Conservation (phyloP, 2,329 filamentous ascomycete genomes). For the Sphaerostilbella broomeana region DNA sequence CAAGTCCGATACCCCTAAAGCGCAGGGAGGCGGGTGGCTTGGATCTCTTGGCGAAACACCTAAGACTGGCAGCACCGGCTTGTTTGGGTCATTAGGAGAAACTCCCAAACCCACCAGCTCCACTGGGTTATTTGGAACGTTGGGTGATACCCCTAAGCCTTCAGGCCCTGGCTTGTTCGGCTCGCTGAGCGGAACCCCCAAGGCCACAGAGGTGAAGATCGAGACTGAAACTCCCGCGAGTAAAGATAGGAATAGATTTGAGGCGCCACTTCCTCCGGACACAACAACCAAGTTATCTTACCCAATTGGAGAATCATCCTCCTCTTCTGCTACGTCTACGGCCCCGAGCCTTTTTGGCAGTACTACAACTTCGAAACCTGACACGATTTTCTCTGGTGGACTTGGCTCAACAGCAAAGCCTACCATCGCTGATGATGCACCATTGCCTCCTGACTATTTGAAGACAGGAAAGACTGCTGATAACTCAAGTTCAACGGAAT, state of each 20-base stretch:
- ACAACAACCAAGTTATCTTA: constrained; percentile 47
- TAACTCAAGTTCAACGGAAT: constrained; percentile 30
- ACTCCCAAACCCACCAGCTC: constrained; percentile 19
- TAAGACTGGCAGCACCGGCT: constrained; percentile 19
- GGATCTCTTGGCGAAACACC: constrained; percentile 14
- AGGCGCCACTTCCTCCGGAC: constrained; percentile 47
- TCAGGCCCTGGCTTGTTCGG: constrained; percentile 23
- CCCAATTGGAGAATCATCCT: constrained; percentile 44
- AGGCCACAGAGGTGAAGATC: constrained; percentile 14
- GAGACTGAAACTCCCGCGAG: constrained; percentile 28
- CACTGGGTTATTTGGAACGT: constrained; percentile 19
- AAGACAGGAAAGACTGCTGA: constrained; percentile 10
- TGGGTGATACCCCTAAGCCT: constrained; percentile 18
- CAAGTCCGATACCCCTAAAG: constrained; percentile 18
- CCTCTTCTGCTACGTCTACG: constrained; percentile 42
- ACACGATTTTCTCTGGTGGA: constrained; percentile 37
- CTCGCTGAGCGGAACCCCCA: constrained; percentile 15
- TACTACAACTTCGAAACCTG: constrained; percentile 22
- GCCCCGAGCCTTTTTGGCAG: constrained; percentile 23
- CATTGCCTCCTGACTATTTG: constrained; percentile 11
- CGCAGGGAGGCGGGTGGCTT: constrained; percentile 21
- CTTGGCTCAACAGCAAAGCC: constrained; percentile 20
- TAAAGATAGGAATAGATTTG: constrained; percentile 32
- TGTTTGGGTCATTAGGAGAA: constrained; percentile 20
- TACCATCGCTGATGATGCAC: constrained; percentile 7